phyloP scores from a whole-genome alignment of 2,329 filamentous ascomycete species.

The Colletotrichum sidae region DNA sequence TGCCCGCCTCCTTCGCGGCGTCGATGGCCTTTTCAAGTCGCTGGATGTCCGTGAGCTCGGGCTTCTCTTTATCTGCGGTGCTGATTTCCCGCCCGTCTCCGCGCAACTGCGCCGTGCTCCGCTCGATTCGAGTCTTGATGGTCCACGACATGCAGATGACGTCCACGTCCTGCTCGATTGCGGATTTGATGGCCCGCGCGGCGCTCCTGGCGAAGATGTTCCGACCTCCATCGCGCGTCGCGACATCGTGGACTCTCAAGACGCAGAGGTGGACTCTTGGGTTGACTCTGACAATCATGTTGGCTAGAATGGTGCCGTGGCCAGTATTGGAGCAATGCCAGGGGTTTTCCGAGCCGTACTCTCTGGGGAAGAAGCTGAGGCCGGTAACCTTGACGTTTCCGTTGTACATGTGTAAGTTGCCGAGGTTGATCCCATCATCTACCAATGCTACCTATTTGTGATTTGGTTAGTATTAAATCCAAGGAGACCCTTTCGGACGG shows the following conservation, averaged over 20 bases:
- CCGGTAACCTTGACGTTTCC: not conserved
- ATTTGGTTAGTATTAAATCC: too few species aligned
- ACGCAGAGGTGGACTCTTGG: too few species aligned
- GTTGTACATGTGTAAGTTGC: not conserved
- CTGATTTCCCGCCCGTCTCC: too few species aligned
- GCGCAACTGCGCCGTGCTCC: too few species aligned
- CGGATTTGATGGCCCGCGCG: not conserved
- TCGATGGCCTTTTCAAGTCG: not conserved
- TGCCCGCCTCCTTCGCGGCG: slow-evolving; percentile 2
- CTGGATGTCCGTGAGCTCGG: not conserved
- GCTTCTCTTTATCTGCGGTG: too few species aligned
- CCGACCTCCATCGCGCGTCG: not conserved
- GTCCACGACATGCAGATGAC: slow-evolving; percentile 5
- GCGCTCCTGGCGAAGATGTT: not conserved
- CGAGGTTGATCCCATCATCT: not conserved
- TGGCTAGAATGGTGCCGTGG: not conserved
- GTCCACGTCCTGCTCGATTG: not conserved
- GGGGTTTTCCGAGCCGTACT: not conserved
- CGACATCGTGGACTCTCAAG: not conserved
- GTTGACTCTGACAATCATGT: not conserved
- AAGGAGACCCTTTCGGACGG: too few species aligned
- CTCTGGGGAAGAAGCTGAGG: not conserved
- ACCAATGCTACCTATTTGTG: not conserved
- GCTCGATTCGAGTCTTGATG: not conserved
- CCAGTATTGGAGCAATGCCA: slow-evolving; percentile 3